Base-by-base conservation (phyloP, 2,329 filamentous ascomycete genomes). In the Mycosphaerella arachidis region DNA sequence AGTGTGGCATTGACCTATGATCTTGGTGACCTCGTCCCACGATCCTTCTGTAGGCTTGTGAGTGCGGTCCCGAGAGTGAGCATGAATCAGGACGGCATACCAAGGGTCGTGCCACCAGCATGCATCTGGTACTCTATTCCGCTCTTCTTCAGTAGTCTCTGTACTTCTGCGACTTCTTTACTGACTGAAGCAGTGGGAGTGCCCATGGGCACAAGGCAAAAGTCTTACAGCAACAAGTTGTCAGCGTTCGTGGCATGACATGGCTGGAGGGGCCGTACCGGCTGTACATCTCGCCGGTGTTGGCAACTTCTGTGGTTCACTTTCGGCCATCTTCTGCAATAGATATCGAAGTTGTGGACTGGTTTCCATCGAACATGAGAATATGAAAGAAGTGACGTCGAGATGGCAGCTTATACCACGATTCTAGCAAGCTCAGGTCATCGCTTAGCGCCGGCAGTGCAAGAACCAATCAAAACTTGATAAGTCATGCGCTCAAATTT, bases 51-150 rank as follows among this genome's bases (percentile, higher is more conserved):
- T 48, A 18, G 8, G 10, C 20, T 6, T 12, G 46, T 46, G 20
- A 50, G 46, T 37, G 24, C 12, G 40, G 9, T n/a, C 12, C 20
- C 20, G 29, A 20, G 45, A 64, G 31, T 27, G 48, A 48, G 48
- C 16, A 52, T 58, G 45, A 6, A n/a, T 20, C 27, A 20, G 27
- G 10, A 9, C 18, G 1, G 27, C 86, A 60, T 79, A 94, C 91
- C 92, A 57, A 97, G 84, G 0, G 93, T 97, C 0, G 93, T 97
- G 12, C 93, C 94, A 1, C 92, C 92, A 29, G 90, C 92, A 77
- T 97, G 93, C 91, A 97, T 94, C 51, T 84, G 86, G 73, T 92
- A 93, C 65, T 85, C 87, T 63, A 97, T 75, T 1, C 91, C 91
- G 67, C 89, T 94, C 56, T 84, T 86, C 75, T 89, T 86, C 69